Evolutionary conservation across 176 grass and related monocot species (phyloP).

Genomic region (Tuctoria greenei): DNA sequence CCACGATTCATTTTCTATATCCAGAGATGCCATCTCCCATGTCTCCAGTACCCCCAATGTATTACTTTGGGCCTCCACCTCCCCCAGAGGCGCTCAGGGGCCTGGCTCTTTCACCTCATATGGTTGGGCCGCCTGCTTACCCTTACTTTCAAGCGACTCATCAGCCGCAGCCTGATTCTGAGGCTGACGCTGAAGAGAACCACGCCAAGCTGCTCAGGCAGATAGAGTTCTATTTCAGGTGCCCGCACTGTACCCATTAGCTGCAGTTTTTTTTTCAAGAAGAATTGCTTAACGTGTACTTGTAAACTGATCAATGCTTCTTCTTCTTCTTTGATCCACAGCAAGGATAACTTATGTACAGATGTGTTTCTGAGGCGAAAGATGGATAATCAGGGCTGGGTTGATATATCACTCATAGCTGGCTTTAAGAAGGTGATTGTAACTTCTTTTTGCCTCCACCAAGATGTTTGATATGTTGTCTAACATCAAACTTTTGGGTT

Average conservation of each 20-base stretch:
- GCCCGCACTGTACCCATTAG: neutral
- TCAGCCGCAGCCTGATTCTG: neutral
- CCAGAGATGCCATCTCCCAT: constrained; percentile 60
- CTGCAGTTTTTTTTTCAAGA: neutral
- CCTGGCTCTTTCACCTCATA: constrained; percentile 56
- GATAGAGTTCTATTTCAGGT: constrained; percentile 99
- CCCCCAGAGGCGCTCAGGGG: constrained; percentile 61
- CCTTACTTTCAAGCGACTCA: constrained; percentile 36
- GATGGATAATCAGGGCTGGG: constrained; percentile 93
- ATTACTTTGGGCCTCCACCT: constrained; percentile 63
- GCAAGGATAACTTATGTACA: constrained; percentile 85
- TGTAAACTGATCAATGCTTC: neutral
- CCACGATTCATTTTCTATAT: neutral
- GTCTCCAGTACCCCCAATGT: constrained; percentile 63
- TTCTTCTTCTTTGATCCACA: constrained; percentile 47
- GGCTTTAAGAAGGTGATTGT: constrained; percentile 81
- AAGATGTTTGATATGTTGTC: neutral
- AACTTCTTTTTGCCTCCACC: neutral
- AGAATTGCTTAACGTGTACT: neutral
- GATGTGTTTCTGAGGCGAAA: constrained; percentile 71
- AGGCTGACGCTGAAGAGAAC: constrained; percentile 33
- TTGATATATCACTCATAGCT: constrained; percentile 78
- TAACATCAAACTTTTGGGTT: neutral
- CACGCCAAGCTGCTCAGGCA: constrained; percentile 62
- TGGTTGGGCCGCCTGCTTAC: constrained; percentile 53